phyloP scores from a whole-genome alignment of 2,329 filamentous ascomycete genomes.

The Cordyceps pruinosa region DNA sequence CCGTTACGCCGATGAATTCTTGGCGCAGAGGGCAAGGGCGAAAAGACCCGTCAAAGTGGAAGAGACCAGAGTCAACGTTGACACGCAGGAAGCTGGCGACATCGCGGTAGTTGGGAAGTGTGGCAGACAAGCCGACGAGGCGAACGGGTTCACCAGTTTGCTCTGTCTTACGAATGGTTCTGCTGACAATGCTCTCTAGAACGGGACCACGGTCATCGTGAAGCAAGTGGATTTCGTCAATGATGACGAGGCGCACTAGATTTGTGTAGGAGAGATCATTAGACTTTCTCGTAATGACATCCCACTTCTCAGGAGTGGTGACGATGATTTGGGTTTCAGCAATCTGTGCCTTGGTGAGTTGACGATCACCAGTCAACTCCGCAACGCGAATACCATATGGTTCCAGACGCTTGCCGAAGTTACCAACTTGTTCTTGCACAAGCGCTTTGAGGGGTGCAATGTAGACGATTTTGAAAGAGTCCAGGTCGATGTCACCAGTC shows the following conservation, averaged over 20 bases:
- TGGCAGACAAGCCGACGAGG: slow-evolving; percentile 87
- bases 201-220: slow-evolving; percentile 97
- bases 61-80: slow-evolving; percentile 76
- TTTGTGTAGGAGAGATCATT: slow-evolving; percentile 96
- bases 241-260: slow-evolving; percentile 90
- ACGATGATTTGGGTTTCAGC: slow-evolving; percentile 97
- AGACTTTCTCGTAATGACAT: slow-evolving; percentile 96
- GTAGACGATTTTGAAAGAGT: slow-evolving; percentile 97
- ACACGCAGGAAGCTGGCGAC: slow-evolving; percentile 93
- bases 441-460: slow-evolving; percentile 93
- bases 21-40: slow-evolving; percentile 90
- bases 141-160: slow-evolving; percentile 91
- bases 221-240: slow-evolving; percentile 95
- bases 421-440: slow-evolving; percentile 96
- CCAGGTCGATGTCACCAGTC: slow-evolving; percentile 90
- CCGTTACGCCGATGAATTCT: slow-evolving; percentile 94
- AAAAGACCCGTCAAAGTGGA: slow-evolving; percentile 94
- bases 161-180: slow-evolving; percentile 87
- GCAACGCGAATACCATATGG: slow-evolving; percentile 87
- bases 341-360: slow-evolving; percentile 97
- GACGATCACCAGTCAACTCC: slow-evolving; percentile 95
- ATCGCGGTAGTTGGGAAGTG: slow-evolving; percentile 91
- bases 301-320: slow-evolving; percentile 97
- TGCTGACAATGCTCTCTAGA: slow-evolving; percentile 90
- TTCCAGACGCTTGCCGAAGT: slow-evolving; percentile 86